These are phyloP conservation scores for Euptelea pleiosperma DNA, from an alignment of 164 flowering plant genomes.

Conservation along the genomic window DNA sequence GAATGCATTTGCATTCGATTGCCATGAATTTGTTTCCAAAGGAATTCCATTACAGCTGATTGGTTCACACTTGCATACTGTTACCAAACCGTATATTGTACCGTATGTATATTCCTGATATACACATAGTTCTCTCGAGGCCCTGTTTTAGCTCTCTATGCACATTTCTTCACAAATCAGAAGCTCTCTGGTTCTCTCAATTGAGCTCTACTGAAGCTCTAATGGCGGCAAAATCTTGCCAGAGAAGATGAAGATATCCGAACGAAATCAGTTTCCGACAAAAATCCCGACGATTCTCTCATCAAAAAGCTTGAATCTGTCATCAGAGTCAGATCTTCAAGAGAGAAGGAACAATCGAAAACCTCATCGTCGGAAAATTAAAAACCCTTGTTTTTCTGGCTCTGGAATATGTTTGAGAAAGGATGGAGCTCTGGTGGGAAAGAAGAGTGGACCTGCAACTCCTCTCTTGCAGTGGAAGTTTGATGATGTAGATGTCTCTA, in stretches of 20 bases:
- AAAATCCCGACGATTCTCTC: slow-evolving; percentile 17
- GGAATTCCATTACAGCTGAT: no score
- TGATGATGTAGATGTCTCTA: slow-evolving; percentile 32
- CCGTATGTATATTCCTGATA: no score
- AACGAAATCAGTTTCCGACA: slow-evolving; percentile 19
- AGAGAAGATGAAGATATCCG: slow-evolving; percentile 46
- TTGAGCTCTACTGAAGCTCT: slow-evolving; percentile 1
- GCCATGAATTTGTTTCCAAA: no score
- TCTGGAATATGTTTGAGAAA: slow-evolving; percentile 30
- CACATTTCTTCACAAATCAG: no score
- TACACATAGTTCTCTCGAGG: no score
- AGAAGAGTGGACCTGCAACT: slow-evolving; percentile 78
- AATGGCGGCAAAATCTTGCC: slow-evolving; percentile 30
- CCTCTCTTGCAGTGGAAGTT: slow-evolving; percentile 78
- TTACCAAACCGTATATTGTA: no score
- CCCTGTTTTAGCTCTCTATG: no score
- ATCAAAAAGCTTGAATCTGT: slow-evolving; percentile 17
- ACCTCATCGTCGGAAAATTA: slow-evolving; percentile 28
- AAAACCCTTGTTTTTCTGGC: slow-evolving; percentile 26
- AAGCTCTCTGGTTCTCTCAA: slow-evolving; percentile 6
- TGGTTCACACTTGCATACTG: no score
- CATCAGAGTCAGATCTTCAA: slow-evolving; percentile 39
- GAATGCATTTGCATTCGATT: no score
- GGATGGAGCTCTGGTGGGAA: slow-evolving; percentile 29
- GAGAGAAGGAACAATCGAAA: slow-evolving; percentile 11